These are phyloP conservation scores for Grosmannia huntii DNA, from an alignment of 2,329 filamentous ascomycete species.

Conservation along the genomic window DNA sequence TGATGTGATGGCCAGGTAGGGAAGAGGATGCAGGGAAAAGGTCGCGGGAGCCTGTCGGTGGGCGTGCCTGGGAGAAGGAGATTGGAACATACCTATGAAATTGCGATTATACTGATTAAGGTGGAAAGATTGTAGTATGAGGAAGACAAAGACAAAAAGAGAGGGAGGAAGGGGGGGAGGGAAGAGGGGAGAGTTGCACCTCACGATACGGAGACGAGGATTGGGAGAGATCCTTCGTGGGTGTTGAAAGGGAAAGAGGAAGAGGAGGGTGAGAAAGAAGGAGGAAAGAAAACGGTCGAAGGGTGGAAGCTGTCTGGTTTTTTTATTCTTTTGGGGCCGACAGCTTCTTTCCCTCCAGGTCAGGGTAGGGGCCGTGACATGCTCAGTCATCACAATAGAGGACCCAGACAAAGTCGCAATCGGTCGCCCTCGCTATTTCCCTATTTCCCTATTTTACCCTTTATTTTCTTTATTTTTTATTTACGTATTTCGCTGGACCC, in stretches of 20 bases:
- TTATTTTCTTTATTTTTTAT: neutral
- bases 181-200: constrained; percentile 13
- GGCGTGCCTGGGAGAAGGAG: neutral
- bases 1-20: neutral
- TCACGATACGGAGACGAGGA: constrained; percentile 31
- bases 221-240: constrained; percentile 32
- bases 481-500: neutral
- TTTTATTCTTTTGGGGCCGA: constrained; percentile 11
- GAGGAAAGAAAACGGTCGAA: constrained; percentile 8
- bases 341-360: neutral
- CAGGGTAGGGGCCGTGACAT: neutral
- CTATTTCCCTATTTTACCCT: neutral
- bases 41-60: neutral
- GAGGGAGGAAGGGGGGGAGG: neutral
- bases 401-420: constrained; percentile 3
- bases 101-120: neutral
- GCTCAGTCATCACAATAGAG: constrained; percentile 1
- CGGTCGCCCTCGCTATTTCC: neutral
- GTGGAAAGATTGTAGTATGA: neutral
- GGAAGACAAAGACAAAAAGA: constrained; percentile 3
- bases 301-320: constrained; percentile 10
- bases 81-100: neutral
- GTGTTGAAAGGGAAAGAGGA: constrained; percentile 24
- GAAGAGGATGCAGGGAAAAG: neutral
- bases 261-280: constrained; percentile 17